These are phyloP conservation scores for Thraustotheca clavata DNA, from an alignment of 352 stramenopile genomes.

Conservation along the genomic window DNA sequence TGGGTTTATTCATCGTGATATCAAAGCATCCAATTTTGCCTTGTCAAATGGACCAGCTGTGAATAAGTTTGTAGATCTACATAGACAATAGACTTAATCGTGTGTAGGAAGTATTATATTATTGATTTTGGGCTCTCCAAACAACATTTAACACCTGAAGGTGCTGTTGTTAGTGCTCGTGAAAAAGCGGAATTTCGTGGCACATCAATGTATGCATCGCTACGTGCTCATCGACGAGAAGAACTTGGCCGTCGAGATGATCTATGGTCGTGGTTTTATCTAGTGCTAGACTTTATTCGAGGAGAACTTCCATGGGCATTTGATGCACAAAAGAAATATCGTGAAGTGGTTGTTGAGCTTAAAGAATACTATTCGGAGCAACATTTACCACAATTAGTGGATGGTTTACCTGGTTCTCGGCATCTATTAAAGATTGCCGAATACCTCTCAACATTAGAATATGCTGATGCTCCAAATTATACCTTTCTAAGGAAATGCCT, in stretches of 20 bases:
- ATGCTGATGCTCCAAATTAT: conserved; percentile 71
- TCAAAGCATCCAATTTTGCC: conserved; percentile 87
- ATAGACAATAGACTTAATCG: not conserved
- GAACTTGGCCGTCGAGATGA: conserved; percentile 80
- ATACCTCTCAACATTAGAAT: conserved; percentile 63
- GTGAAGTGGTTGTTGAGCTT: conserved; percentile 61
- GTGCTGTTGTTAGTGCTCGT: conserved; percentile 48
- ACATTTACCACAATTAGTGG: conserved; percentile 52
- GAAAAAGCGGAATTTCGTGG: conserved; percentile 72
- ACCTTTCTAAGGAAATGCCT: conserved; percentile 32
- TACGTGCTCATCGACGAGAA: conserved; percentile 71
- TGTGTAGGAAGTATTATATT: conserved; percentile 48
- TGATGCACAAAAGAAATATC: conserved; percentile 79
- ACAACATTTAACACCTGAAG: conserved; percentile 57
- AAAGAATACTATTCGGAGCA: conserved; percentile 82
- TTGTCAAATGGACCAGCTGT: conserved; percentile 33
- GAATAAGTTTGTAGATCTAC: conserved; percentile 28
- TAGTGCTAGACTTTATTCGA: conserved; percentile 83
- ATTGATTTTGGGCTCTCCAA: conserved; percentile 83
- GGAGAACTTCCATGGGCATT: conserved; percentile 74
- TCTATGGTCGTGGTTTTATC: conserved; percentile 85
- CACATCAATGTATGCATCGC: conserved; percentile 83
- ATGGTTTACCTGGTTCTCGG: conserved; percentile 53
- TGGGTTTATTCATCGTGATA: conserved; percentile 82
- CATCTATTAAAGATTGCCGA: conserved; percentile 72